These are phyloP conservation scores for Narthecium ossifragum DNA, from an alignment of 106 monocot species.

Conservation along the genomic window DNA sequence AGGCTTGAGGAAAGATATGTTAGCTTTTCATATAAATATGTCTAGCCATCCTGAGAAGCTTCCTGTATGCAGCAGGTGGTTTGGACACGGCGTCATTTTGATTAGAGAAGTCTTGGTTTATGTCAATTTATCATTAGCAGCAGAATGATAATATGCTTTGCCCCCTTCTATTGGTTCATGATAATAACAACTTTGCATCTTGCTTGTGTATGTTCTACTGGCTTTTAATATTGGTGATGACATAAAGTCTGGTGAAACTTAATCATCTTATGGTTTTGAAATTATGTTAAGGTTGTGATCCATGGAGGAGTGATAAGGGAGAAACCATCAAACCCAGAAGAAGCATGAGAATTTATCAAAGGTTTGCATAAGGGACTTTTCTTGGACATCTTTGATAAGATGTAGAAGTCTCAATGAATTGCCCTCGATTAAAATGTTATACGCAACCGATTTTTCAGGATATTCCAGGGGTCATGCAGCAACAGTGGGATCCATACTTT, in stretches of 20 bases:
- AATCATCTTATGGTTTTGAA: neutral
- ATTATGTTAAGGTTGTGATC: conserved; percentile 61
- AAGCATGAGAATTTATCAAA: conserved; percentile 88
- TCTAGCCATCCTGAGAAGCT: too few species aligned
- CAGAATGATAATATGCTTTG: too few species aligned
- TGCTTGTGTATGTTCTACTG: neutral
- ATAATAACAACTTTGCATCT: too few species aligned
- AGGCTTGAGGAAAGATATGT: too few species aligned
- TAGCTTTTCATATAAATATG: too few species aligned
- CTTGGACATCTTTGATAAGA: neutral
- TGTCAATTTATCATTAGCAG: too few species aligned
- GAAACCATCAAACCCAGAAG: conserved; percentile 78
- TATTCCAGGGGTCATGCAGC: conserved; percentile 73
- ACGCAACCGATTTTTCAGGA: conserved; percentile 31
- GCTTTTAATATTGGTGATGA: neutral
- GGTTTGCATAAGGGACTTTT: conserved; percentile 22
- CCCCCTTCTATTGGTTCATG: too few species aligned
- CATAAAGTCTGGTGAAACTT: neutral
- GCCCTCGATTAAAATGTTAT: too few species aligned
- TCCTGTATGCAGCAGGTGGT: too few species aligned
- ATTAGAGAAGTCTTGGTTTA: too few species aligned
- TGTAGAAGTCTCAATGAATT: neutral
- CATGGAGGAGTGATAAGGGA: conserved; percentile 89
- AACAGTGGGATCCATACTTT: conserved; percentile 84
- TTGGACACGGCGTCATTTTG: too few species aligned